Conservation (phyloP, 2,329 filamentous ascomycete species). For the Rosellinia necatrix region DNA sequence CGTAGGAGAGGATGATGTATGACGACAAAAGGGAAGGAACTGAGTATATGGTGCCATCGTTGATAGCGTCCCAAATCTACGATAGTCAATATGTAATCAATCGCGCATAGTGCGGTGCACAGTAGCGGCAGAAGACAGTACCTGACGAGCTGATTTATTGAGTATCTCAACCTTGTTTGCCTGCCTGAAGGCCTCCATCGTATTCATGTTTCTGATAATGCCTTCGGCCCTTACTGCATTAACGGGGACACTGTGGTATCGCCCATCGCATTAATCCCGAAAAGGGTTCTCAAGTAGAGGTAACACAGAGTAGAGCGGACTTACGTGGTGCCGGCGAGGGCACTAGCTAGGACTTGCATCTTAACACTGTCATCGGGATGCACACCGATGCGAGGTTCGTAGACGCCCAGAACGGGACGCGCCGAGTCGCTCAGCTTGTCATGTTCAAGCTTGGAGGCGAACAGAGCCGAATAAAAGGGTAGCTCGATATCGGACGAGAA, state of each 20-base stretch:
- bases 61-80: slow-evolving; percentile 96
- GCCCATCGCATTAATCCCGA: slow-evolving; percentile 33
- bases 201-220: slow-evolving; percentile 95
- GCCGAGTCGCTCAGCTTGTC: slow-evolving; percentile 96
- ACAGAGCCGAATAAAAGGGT: slow-evolving; percentile 92
- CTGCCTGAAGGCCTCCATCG: slow-evolving; percentile 88
- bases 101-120: neutral
- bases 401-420: slow-evolving; percentile 82
- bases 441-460: slow-evolving; percentile 91
- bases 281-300: slow-evolving; percentile 2
- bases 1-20: slow-evolving; percentile 88
- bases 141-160: slow-evolving; percentile 77
- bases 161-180: slow-evolving; percentile 80
- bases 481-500: slow-evolving; percentile 95
- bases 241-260: slow-evolving; percentile 61
- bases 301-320: slow-evolving; percentile 38
- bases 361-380: slow-evolving; percentile 77
- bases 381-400: slow-evolving; percentile 78
- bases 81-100: neutral
- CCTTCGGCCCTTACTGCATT: slow-evolving; percentile 84
- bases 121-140: slow-evolving; percentile 45
- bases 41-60: slow-evolving; percentile 94
- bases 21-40: slow-evolving; percentile 89
- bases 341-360: slow-evolving; percentile 88
- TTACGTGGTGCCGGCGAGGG: slow-evolving; percentile 82